Evolutionary conservation across 345 rosid species (phyloP), one percentile per base, ranked within the genome.

Genomic region (Cardamine resedifolia): DNA sequence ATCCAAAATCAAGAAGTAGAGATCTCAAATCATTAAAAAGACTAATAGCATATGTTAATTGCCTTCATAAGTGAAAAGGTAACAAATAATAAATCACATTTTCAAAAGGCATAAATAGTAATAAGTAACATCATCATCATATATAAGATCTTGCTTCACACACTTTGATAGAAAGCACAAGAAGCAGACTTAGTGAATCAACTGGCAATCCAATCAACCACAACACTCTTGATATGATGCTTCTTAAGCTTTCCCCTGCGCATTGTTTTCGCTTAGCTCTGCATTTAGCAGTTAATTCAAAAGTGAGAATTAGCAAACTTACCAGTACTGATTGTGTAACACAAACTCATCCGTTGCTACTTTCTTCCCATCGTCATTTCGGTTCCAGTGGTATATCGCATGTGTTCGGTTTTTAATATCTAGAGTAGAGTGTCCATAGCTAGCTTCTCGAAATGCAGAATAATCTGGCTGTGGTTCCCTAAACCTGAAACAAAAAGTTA

Each of bases 371-470:
- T 90, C 88, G 49, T 95, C 98, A 48, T 95, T 91, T 30, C 97
- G 87, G 79, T 91, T 88, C 99, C 97, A 91, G 64, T 86, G 92
- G 81, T 91, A 95, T 58, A 88, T 5, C 47, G 98, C 98, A 66
- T 90, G 96, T 10, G 96, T 90, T 80, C 92, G 83, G 71, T 95
- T 95, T 76, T 68, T 83, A 56, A 95, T 92, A 65, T 95, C 96
- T 61, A 92, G 62, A 3, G 92, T 91, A 23, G 98, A 87, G 69
- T 91, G 96, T 6, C 97, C 99, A 59, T 90, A 90, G 77, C 97
- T 92, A 78, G 98, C 90, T 88, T 95, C 99, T 58, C 98, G 76
- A 68, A 91, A 95, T 66, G 97, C 98, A 44, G 99, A 95, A 70
- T 91, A 88, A 19, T 86, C 89, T 60, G 99, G 97, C 52, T 95